These are phyloP conservation scores for Wallacemonas sp. DNA, from an alignment of 208 protist genomes.

Conservation along the genomic window DNA sequence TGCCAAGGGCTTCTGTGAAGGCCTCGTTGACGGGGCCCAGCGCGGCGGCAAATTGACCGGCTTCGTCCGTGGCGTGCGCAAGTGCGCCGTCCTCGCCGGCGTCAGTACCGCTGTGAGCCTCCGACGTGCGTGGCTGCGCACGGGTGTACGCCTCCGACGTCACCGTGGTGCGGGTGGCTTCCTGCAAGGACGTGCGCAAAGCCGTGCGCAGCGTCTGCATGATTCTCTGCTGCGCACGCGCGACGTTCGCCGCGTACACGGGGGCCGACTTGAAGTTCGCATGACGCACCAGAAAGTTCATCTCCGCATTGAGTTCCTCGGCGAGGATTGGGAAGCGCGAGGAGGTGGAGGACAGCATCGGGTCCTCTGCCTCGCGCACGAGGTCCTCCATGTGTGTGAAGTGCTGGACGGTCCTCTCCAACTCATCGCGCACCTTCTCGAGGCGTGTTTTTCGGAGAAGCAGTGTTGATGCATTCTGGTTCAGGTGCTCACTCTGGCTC, in stretches of 20 bases:
- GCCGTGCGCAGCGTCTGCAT: constrained; percentile 47
- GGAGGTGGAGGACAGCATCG: constrained; percentile 57
- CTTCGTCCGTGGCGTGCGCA: constrained; percentile 18
- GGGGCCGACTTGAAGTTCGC: constrained; percentile 75
- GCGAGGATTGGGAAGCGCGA: constrained; percentile 62
- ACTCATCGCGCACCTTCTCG: constrained; percentile 68
- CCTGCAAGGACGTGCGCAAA: constrained; percentile 25
- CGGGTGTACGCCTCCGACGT: neutral
- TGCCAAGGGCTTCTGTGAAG: constrained; percentile 40
- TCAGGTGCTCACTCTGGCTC: constrained; percentile 72
- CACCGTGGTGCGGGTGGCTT: neutral
- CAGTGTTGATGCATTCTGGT: constrained; percentile 68
- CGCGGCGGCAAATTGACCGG: constrained; percentile 21
- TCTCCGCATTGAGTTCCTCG: constrained; percentile 77
- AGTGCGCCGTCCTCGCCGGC: neutral
- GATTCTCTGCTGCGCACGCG: constrained; percentile 53
- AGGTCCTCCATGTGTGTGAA: constrained; percentile 82
- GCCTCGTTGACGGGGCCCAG: constrained; percentile 49
- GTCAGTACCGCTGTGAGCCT: no score
- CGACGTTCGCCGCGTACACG: constrained; percentile 64
- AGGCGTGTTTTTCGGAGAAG: constrained; percentile 73
- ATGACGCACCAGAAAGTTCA: constrained; percentile 69
- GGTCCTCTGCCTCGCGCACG: constrained; percentile 55
- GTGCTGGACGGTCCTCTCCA: constrained; percentile 70
- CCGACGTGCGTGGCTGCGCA: no score